Evolutionary conservation across 306 rosid genomes (phyloP).

Genomic region (Amphicarpaea edgeworthii): DNA sequence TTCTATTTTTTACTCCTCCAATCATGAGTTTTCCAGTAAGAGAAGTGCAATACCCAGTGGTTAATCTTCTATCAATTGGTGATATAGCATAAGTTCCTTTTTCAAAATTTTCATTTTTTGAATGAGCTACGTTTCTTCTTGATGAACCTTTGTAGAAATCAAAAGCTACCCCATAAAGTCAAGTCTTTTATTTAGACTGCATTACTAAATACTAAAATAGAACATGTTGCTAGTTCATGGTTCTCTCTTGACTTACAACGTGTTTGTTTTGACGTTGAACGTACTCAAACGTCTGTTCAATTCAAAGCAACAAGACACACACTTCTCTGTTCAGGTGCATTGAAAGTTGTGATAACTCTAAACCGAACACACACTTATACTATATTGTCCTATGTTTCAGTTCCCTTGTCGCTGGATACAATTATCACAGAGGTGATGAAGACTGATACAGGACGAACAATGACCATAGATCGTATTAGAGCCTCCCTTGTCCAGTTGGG

Average conservation of each 20-base stretch:
- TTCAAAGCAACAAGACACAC: too few species aligned
- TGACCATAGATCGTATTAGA: slow-evolving; percentile 74
- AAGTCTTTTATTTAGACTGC: not conserved
- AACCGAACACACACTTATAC: too few species aligned
- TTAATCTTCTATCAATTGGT: not conserved
- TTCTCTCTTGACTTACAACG: slow-evolving; percentile 12
- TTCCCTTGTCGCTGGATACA: slow-evolving; percentile 62
- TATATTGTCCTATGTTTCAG: slow-evolving; percentile 60
- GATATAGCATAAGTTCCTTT: not conserved
- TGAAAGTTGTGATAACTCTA: too few species aligned
- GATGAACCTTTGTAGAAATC: not conserved
- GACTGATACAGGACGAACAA: slow-evolving; percentile 70
- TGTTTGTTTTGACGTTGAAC: too few species aligned
- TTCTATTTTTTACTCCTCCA: not conserved
- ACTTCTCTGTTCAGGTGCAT: too few species aligned
- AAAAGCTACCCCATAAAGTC: not conserved
- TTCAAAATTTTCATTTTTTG: not conserved
- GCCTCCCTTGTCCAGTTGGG: slow-evolving; percentile 74
- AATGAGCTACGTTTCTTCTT: not conserved
- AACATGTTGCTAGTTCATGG: not conserved
- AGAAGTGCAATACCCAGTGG: not conserved
- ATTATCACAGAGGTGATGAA: slow-evolving; percentile 79
- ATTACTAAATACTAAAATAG: not conserved
- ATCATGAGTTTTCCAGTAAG: not conserved
- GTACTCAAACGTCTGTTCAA: too few species aligned